A percentile compares a stretch with the other conserved stretches of the same genome.
Conservation (phyloP, 345 rosid species). For the Balakata baccata region DNA sequence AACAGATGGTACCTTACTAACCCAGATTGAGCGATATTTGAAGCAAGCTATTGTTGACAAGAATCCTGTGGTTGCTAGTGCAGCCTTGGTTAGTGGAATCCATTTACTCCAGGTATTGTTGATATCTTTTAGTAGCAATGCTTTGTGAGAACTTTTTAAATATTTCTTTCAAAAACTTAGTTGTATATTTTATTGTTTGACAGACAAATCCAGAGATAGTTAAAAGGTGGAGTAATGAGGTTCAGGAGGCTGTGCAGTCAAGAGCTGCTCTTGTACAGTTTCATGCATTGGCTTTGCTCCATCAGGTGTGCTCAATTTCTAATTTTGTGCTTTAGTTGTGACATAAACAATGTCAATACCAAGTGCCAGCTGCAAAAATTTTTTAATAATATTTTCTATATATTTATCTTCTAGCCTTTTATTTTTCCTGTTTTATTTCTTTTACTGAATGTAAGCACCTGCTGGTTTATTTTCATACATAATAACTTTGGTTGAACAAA, state of each 20-base stretch:
- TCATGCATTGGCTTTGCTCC: conserved; percentile 88
- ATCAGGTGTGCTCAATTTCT: conserved; percentile 52
- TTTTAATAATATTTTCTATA: background rate
- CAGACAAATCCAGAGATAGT: conserved; percentile 51
- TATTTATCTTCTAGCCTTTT: background rate
- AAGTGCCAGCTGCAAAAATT: background rate
- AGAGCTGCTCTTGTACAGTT: conserved; percentile 97
- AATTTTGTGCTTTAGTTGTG: conserved; percentile 2
- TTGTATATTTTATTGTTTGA: conserved; percentile 2
- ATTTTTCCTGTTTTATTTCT: background rate
- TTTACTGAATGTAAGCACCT: background rate
- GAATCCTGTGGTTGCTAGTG: conserved; percentile 98
- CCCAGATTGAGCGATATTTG: conserved; percentile 90
- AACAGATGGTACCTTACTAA: conserved; percentile 85
- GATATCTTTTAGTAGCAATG: background rate
- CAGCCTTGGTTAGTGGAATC: conserved; percentile 96
- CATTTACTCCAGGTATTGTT: conserved; percentile 80
- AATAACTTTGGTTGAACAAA: background rate
- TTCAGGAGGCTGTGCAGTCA: conserved; percentile 97
- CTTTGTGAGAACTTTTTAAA: background rate
- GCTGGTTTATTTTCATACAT: background rate
- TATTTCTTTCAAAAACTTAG: background rate
- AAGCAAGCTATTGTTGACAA: conserved; percentile 99
- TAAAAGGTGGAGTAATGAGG: conserved; percentile 98
- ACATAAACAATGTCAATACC: background rate